These are phyloP conservation scores for Boletus coccyginus DNA, from an alignment of 768 basidiomycete species.

Conservation along the genomic window DNA sequence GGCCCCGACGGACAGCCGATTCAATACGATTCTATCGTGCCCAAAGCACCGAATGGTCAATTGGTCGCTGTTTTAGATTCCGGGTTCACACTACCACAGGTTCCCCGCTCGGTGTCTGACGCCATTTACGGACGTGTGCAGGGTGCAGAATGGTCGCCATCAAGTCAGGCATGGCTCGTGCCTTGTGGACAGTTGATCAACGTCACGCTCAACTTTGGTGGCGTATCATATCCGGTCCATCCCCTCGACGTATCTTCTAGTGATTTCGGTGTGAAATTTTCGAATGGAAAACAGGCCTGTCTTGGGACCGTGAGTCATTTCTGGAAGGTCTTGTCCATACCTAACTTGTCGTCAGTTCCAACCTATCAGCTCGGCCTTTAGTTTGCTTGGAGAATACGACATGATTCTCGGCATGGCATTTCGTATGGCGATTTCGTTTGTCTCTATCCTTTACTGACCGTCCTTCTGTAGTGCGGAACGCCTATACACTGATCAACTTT, in stretches of 20 bases:
- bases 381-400: slow-evolving; percentile 73
- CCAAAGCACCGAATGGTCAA: slow-evolving; percentile 59
- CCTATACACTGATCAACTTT: slow-evolving; percentile 69
- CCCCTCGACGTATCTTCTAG: slow-evolving; percentile 65
- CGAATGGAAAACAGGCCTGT: slow-evolving; percentile 55
- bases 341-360: slow-evolving; percentile 56
- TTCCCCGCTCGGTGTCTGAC: slow-evolving; percentile 71
- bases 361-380: slow-evolving; percentile 79
- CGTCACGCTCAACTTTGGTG: slow-evolving; percentile 70
- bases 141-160: slow-evolving; percentile 62
- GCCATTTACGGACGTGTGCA: slow-evolving; percentile 78
- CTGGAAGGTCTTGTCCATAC: background rate
- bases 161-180: slow-evolving; percentile 61
- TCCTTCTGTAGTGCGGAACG: slow-evolving; percentile 61
- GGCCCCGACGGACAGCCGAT: slow-evolving; percentile 74
- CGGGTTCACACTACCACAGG: slow-evolving; percentile 69
- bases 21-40: slow-evolving; percentile 61
- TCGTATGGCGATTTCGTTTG: slow-evolving; percentile 41
- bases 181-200: slow-evolving; percentile 76
- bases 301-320: slow-evolving; percentile 58
- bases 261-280: slow-evolving; percentile 47
- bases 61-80: slow-evolving; percentile 74
- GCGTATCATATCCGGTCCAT: slow-evolving; percentile 64
- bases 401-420: slow-evolving; percentile 84
- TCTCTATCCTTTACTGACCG: slow-evolving; percentile 2